phyloP scores from a whole-genome alignment of 345 rosid genomes.

The Gossypium ekmanianum region DNA sequence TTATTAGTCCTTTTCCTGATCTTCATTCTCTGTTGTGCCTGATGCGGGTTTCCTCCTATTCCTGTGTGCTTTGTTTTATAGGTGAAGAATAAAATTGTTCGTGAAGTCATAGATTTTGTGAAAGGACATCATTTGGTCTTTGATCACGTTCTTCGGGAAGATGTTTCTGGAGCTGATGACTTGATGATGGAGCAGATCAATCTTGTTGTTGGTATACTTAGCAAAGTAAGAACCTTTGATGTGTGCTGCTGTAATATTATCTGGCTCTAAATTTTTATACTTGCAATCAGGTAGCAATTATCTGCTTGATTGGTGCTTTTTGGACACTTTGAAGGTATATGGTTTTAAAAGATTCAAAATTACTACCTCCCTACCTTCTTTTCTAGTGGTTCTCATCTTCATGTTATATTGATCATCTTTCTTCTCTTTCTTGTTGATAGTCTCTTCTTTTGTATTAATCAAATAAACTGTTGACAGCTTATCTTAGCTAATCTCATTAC shows the following conservation, averaged over 20 bases:
- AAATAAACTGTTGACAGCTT: not conserved
- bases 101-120: slow-evolving; percentile 75
- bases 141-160: slow-evolving; percentile 79
- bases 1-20: not conserved
- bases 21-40: not conserved
- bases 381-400: slow-evolving; percentile 13
- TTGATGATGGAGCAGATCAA: slow-evolving; percentile 78
- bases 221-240: slow-evolving; percentile 55
- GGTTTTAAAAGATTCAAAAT: not conserved
- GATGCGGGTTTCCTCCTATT: not conserved
- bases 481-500: too few relatives aligned
- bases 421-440: not conserved
- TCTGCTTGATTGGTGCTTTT: not conserved
- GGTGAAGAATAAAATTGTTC: slow-evolving; percentile 89
- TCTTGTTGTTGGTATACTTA: slow-evolving; percentile 85
- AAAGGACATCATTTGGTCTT: slow-evolving; percentile 72
- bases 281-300: not conserved
- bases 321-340: not conserved
- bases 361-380: not conserved
- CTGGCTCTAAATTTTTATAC: not conserved
- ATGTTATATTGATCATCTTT: not conserved
- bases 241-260: not conserved
- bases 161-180: slow-evolving; percentile 62
- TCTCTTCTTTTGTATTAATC: not conserved
- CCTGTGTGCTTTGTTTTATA: slow-evolving; percentile 25